Base-by-base conservation (phyloP, 1,284 basidiomycete species). In the Termitomyces sp. region DNA sequence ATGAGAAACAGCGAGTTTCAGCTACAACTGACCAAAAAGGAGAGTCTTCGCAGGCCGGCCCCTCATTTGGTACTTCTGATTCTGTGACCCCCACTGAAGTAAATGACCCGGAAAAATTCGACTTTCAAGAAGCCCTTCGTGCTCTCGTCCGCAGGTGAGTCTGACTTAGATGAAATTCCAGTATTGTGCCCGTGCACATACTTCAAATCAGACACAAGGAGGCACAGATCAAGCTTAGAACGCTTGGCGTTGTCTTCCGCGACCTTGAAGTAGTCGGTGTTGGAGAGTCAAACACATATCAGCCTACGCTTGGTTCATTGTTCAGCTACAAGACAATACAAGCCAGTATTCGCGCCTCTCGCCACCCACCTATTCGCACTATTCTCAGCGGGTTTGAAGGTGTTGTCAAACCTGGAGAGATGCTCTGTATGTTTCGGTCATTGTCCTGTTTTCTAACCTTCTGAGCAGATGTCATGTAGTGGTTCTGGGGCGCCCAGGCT, bases 401-500 rank as follows among this genome's bases (percentile, higher is more conserved):
- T 9, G 63, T 70, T 9, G 69, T 78, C 34, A 64, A 67, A 35
- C 76, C 78, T 0, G 78, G 79, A 30, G 77, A 81, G 63, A 81
- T 82, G 79, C 64, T 77, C 33, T 66, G 74, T 76, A 50, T 40
- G 73, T 68, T 34, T 5, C 35, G 18, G 21, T 37, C 3, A 11
- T 5, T 42, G 39, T 13, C 31, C 39, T 21, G 37, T 5, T 6
- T 18, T n/a, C n/a, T n/a, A n/a, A n/a, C 35, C 48, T 31, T 30
- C 49, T 10, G 5, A 5, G 13, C 53, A 24, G 37, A 45, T 30
- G 31, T 21, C 31, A 40, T 50, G 1, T 51, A 78, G 76, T 81
- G 31, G 80, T 83, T n/a, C 66, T 84, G 24, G 81, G 81, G 24
- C 68, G 77, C n/a, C 81, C 81, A 3, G 79, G 79, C 13, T 73